phyloP scores from a whole-genome alignment of 495 filamentous ascomycete genomes.

The Alectoria sarmentosa region DNA sequence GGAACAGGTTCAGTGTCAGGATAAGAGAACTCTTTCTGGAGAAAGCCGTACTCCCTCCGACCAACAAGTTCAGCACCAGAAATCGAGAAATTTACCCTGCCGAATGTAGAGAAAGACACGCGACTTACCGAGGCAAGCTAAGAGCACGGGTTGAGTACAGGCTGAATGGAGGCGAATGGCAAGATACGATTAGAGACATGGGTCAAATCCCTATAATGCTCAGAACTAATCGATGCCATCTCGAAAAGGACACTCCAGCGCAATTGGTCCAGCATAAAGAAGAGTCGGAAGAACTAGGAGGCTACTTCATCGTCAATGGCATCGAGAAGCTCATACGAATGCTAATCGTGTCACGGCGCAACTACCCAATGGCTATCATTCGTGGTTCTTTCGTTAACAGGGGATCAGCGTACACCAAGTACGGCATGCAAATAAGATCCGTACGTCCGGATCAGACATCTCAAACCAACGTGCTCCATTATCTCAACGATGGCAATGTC shows the following conservation, averaged over 20 bases:
- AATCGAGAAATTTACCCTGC: slow-evolving; percentile 83
- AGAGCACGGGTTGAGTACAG: slow-evolving; percentile 70
- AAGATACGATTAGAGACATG: slow-evolving; percentile 71
- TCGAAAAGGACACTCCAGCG: slow-evolving; percentile 74
- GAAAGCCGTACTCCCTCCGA: slow-evolving; percentile 62
- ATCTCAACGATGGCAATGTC: slow-evolving; percentile 88
- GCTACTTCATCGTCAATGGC: slow-evolving; percentile 70
- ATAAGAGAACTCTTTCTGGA: slow-evolving; percentile 73
- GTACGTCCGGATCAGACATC: slow-evolving; percentile 94
- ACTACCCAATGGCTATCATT: slow-evolving; percentile 90
- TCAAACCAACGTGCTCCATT: slow-evolving; percentile 95
- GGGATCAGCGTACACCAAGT: slow-evolving; percentile 78
- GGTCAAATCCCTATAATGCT: slow-evolving; percentile 91
- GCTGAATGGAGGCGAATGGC: slow-evolving; percentile 79
- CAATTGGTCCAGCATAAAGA: slow-evolving; percentile 80
- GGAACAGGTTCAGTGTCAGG: slow-evolving; percentile 66
- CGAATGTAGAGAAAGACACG: slow-evolving; percentile 91
- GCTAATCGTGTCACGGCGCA: slow-evolving; percentile 78
- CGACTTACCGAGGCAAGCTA: slow-evolving; percentile 82
- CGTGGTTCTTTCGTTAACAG: slow-evolving; percentile 81
- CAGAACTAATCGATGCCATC: slow-evolving; percentile 81
- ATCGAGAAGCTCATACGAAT: slow-evolving; percentile 90
- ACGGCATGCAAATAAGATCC: slow-evolving; percentile 82
- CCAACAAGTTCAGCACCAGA: slow-evolving; percentile 68
- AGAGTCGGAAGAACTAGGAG: slow-evolving; percentile 86